phyloP scores from a whole-genome alignment of 352 stramenopile species.

The Pythium dissimile region DNA sequence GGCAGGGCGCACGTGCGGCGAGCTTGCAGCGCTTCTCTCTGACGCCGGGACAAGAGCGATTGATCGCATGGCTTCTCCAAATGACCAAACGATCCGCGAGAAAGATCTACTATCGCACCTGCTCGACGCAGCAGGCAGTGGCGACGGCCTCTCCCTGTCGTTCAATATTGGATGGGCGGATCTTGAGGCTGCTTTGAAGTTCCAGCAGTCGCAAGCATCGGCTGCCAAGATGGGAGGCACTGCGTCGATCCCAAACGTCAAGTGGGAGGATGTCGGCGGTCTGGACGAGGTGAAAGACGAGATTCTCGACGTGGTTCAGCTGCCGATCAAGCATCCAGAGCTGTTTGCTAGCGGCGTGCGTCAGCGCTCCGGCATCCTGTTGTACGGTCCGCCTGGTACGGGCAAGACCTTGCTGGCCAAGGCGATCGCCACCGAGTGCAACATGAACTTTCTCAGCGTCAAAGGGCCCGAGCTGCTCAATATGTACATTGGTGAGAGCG shows the following conservation, averaged over 20 bases:
- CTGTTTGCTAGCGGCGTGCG: slow-evolving; percentile 75
- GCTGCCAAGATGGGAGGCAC: slow-evolving; percentile 58
- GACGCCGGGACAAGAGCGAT: slow-evolving; percentile 53
- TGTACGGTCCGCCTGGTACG: slow-evolving; percentile 85
- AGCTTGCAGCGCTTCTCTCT: slow-evolving; percentile 61
- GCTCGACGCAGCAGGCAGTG: no score
- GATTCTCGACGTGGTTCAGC: slow-evolving; percentile 87
- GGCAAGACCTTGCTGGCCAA: slow-evolving; percentile 96
- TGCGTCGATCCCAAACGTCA: slow-evolving; percentile 91
- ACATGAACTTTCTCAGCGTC: slow-evolving; percentile 95
- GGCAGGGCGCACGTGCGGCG: slow-evolving; percentile 69
- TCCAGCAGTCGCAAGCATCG: slow-evolving; percentile 64
- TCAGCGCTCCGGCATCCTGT: slow-evolving; percentile 76
- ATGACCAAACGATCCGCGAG: no score
- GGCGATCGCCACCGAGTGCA: slow-evolving; percentile 95
- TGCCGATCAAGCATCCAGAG: slow-evolving; percentile 81
- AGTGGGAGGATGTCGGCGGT: slow-evolving; percentile 98
- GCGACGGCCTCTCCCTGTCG: neutral
- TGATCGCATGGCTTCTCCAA: slow-evolving; percentile 24
- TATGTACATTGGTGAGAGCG: slow-evolving; percentile 97
- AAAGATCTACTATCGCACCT: no score
- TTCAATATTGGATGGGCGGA: slow-evolving; percentile 41
- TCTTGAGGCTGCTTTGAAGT: slow-evolving; percentile 53
- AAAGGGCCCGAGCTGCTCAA: slow-evolving; percentile 96
- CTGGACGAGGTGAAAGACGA: slow-evolving; percentile 98